Conservation (phyloP, 257 asterid genomes). For the Solanum etuberosum region DNA sequence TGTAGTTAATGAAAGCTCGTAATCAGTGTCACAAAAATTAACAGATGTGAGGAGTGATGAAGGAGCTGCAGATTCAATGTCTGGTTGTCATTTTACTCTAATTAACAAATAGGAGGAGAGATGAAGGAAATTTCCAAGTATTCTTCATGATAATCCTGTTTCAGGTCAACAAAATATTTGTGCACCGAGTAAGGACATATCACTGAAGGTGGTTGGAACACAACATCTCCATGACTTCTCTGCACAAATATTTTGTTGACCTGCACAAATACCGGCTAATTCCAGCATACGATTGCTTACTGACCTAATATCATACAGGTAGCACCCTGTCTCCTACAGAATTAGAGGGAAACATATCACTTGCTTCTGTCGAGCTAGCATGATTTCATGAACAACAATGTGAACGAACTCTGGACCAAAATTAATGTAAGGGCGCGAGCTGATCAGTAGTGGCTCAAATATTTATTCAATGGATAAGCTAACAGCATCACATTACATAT, state of each 20-base stretch:
- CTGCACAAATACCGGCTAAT: too few species aligned
- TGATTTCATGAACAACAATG: not conserved
- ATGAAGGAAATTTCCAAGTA: not conserved
- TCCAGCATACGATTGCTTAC: not conserved
- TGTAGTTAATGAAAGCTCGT: not conserved
- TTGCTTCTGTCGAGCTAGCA: not conserved
- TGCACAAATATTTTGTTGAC: too few species aligned
- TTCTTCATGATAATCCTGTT: not conserved
- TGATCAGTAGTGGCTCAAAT: not conserved
- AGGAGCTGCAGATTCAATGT: not conserved
- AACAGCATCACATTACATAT: not conserved
- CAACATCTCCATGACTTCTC: slow-evolving; percentile 16
- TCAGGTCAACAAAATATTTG: not conserved
- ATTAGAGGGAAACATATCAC: not conserved
- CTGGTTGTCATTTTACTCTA: not conserved
- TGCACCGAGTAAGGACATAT: slow-evolving; percentile 2
- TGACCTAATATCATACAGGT: not conserved
- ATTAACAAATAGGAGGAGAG: not conserved
- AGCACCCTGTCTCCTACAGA: not conserved
- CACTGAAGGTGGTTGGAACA: slow-evolving; percentile 1
- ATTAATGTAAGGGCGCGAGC: not conserved
- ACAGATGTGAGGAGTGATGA: not conserved
- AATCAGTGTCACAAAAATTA: not conserved
- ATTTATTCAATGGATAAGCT: not conserved
- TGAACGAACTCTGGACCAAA: not conserved